A percentile compares a stretch with the other conserved stretches of the same genome.
phyloP scores from a whole-genome alignment of 805 yeast genomes.

The Candida ascalaphidarum region DNA sequence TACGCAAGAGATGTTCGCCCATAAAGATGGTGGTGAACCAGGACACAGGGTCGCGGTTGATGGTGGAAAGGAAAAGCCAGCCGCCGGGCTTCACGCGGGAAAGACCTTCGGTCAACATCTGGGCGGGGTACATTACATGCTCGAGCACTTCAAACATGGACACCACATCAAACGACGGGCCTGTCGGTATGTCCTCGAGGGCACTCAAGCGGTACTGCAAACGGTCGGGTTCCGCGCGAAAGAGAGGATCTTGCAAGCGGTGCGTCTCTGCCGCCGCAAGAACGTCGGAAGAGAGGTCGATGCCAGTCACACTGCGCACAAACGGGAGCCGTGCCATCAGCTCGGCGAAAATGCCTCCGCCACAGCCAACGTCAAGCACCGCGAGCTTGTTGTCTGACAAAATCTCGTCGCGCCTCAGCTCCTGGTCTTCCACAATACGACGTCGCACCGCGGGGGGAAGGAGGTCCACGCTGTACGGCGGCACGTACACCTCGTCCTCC shows the following conservation, averaged over 20 bases:
- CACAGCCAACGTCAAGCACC: conserved; percentile 91
- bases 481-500: conserved; percentile 54
- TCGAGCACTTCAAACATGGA: conserved; percentile 94
- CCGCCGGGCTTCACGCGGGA: conserved; percentile 71
- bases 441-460: conserved; percentile 50
- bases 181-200: conserved; percentile 45
- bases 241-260: conserved; percentile 52
- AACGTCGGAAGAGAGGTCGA: conserved; percentile 82
- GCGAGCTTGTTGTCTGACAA: conserved; percentile 28
- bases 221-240: conserved; percentile 34
- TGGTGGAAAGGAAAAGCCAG: conserved; percentile 79
- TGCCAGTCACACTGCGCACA: conserved; percentile 61
- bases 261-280: conserved; percentile 73
- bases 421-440: conserved; percentile 44
- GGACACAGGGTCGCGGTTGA: conserved; percentile 77
- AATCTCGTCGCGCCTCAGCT: conserved; percentile 31
- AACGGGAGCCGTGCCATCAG: conserved; percentile 70
- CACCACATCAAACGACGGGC: conserved; percentile 59
- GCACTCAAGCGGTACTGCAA: conserved; percentile 54
- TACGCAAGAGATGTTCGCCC: conserved; percentile 71
- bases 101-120: conserved; percentile 62
- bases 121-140: conserved; percentile 82
- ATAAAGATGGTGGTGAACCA: conserved; percentile 90
- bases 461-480: conserved; percentile 66
- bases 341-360: conserved; percentile 93